phyloP scores from a whole-genome alignment of 2,329 filamentous ascomycete species.

The Pyricularia sp. region DNA sequence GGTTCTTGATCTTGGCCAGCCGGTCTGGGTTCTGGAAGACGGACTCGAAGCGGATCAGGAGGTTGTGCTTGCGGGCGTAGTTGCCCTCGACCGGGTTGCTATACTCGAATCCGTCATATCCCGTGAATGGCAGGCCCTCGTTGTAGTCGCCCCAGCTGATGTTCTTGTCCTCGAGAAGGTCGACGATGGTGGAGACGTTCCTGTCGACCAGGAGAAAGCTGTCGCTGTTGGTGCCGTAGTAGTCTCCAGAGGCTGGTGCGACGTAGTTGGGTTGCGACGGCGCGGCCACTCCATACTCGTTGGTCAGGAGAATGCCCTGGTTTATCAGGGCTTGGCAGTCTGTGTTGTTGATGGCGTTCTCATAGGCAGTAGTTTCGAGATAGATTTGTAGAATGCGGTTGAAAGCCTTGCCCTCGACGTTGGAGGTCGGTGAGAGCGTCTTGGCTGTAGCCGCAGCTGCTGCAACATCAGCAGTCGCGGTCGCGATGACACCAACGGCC shows the following conservation, averaged over 20 bases:
- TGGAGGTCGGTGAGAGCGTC: slow-evolving; percentile 45
- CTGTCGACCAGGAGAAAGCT: slow-evolving; percentile 41
- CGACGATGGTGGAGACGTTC: slow-evolving; percentile 55
- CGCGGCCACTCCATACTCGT: slow-evolving; percentile 52
- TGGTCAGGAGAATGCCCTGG: slow-evolving; percentile 48
- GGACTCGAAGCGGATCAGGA: slow-evolving; percentile 51
- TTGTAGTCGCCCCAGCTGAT: slow-evolving; percentile 64
- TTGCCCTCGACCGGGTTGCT: slow-evolving; percentile 52
- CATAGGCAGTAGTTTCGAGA: slow-evolving; percentile 65
- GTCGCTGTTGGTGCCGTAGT: slow-evolving; percentile 62
- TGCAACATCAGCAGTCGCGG: slow-evolving; percentile 34
- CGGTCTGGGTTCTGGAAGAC: slow-evolving; percentile 46
- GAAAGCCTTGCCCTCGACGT: slow-evolving; percentile 59
- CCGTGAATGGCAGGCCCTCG: slow-evolving; percentile 64
- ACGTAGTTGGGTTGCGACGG: slow-evolving; percentile 68
- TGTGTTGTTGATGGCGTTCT: slow-evolving; percentile 50
- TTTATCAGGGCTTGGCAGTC: slow-evolving; percentile 40
- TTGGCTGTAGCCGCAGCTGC: slow-evolving; percentile 46
- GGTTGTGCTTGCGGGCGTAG: slow-evolving; percentile 77
- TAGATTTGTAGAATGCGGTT: slow-evolving; percentile 61
- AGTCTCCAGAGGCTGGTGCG: slow-evolving; percentile 54
- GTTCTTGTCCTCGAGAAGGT: slow-evolving; percentile 50
- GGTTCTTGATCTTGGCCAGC: slow-evolving; percentile 59
- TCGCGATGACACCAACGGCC: slow-evolving; percentile 32
- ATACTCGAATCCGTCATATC: slow-evolving; percentile 55